Base-by-base conservation (phyloP, 1,139 yeast genomes). In the Hemisphaericaspora subhashii region DNA sequence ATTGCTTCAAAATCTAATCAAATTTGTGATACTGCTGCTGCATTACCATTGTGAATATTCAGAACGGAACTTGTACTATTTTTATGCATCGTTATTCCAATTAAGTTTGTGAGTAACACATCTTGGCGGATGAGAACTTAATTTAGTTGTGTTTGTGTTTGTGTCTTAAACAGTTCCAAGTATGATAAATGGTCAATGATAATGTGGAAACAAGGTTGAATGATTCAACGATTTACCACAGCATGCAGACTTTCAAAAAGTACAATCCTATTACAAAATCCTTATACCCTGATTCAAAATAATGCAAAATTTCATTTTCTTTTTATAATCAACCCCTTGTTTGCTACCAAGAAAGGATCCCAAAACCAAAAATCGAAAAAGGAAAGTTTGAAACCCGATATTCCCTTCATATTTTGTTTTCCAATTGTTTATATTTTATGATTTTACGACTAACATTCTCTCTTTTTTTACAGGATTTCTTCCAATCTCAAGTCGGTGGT, bases 401-500 rank as follows among this genome's bases (percentile, higher is more conserved):
- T 5, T 12, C 10, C n/a, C 15, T 15, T 16, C 12, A 31, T 14
- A 10, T 13, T 14, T 29, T 26, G 20, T 21, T 16, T 18, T n/a
- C 31, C 22, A 10, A 16, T 32, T 17, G 33, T 27, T 27, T 32
- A 21, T 20, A 14, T 21, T 31, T 11, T 13, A 15, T 10, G 15
- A 23, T 22, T 22, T 37, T 36, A 23, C 25, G 29, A 37, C 36
- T 33, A 37, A 33, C 40, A 33, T 36, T 38, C 41, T 29, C 18
- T 29, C 20, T 35, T 17, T 33, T 43, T 32, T 35, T 59, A 38
- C 72, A 88, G 96, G 96, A 88, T 67, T 92, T 88, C 67, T 89
- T 92, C 66, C 78, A 82, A 57, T 76, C 86, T 44, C 89, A 86
- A 67, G 79, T 92, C 54, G 98, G 98, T 53, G 88, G 90, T 51